Conservation (phyloP, 768 basidiomycete genomes). For the Harrya chromipes region DNA sequence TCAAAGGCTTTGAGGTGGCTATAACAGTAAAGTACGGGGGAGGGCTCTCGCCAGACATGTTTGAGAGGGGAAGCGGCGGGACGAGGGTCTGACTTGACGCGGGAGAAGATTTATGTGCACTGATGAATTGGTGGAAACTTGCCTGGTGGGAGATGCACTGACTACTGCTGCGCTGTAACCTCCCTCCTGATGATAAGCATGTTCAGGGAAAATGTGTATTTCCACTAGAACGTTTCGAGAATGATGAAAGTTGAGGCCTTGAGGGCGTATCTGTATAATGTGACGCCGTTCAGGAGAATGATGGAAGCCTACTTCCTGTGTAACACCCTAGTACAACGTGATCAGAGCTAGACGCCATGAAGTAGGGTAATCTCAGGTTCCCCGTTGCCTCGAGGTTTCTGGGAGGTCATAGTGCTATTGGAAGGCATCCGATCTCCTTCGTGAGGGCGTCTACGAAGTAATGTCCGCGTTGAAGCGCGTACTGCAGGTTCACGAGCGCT, state of each 20-base stretch:
- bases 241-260: neutral
- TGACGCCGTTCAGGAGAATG: neutral
- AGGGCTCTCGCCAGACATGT: slow-evolving; percentile 7
- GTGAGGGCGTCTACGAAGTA: neutral
- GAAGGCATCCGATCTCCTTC: too few species aligned
- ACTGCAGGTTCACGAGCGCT: neutral
- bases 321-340: too few species aligned
- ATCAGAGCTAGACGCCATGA: neutral
- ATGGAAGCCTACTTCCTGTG: neutral
- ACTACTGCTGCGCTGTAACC: slow-evolving; percentile 1
- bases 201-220: neutral
- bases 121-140: neutral
- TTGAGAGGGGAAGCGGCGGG: neutral
- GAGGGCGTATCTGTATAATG: slow-evolving; percentile 9
- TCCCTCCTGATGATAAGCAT: slow-evolving; percentile 4
- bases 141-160: neutral
- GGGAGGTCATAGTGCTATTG: too few species aligned
- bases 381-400: slow-evolving; percentile 5
- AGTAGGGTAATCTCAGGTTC: neutral
- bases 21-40: slow-evolving; percentile 17
- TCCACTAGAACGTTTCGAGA: neutral
- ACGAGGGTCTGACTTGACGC: neutral
- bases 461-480: neutral
- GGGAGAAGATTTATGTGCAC: neutral
- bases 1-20: neutral